A percentile compares a stretch with the other conserved stretches of the same genome.
These are phyloP conservation scores for Leishmania major DNA, from an alignment of 208 protist genomes.

Conservation along the genomic window DNA sequence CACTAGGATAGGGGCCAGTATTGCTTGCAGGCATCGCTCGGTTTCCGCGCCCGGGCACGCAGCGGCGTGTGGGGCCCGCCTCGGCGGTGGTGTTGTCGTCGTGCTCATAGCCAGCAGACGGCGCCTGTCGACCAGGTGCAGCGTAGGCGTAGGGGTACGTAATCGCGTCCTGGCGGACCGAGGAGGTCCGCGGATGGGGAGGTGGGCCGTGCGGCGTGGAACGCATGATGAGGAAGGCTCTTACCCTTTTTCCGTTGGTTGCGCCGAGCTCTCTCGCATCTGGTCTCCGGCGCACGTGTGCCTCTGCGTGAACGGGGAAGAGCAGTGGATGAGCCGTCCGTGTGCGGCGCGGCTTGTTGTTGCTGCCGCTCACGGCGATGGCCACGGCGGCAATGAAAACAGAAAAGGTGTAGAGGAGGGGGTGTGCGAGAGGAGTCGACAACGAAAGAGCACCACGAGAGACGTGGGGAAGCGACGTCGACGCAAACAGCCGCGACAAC, in stretches of 20 bases:
- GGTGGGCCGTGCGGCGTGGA: conserved; percentile 6
- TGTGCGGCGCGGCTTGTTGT: not conserved
- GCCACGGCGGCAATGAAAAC: not conserved
- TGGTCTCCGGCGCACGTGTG: not conserved
- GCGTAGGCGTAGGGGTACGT: not conserved
- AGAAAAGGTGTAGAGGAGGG: not conserved
- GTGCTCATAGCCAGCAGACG: not conserved
- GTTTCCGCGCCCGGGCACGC: not conserved
- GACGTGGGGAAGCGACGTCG: not conserved
- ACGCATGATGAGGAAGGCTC: conserved; percentile 1
- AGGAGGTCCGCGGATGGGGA: not conserved
- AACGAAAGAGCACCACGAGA: not conserved
- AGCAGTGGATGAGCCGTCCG: not conserved
- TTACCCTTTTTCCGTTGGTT: not conserved
- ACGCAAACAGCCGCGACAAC: not conserved
- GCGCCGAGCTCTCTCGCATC: not conserved
- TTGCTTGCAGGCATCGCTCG: not conserved
- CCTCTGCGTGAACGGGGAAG: not conserved
- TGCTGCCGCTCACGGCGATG: not conserved
- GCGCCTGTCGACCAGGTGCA: not conserved
- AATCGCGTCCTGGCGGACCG: conserved; percentile 6
- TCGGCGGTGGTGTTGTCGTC: not conserved
- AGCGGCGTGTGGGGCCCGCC: not conserved
- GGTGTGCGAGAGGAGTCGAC: not conserved
- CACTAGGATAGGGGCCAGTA: not conserved